These are phyloP conservation scores for Saccharata proteae DNA, from an alignment of 2,329 filamentous ascomycete species.

Conservation along the genomic window DNA sequence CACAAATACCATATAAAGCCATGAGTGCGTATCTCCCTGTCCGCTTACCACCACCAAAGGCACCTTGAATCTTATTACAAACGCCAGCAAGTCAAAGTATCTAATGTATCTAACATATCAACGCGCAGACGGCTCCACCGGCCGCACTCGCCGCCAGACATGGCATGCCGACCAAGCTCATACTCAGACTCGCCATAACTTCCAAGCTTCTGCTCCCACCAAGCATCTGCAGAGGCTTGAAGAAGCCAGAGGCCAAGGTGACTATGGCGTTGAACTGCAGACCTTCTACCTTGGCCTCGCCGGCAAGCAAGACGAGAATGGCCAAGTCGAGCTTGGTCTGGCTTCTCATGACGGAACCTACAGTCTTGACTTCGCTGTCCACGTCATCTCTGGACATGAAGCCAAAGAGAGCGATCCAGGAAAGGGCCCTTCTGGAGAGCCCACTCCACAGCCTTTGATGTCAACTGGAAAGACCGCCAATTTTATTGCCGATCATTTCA, in stretches of 20 bases:
- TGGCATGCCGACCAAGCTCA: neutral
- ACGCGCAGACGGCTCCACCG: too few species aligned
- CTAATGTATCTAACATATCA: too few species aligned
- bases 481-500: constrained; percentile 45
- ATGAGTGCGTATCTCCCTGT: too few species aligned
- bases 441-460: constrained; percentile 4
- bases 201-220: constrained; percentile 16
- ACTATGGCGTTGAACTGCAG: constrained; percentile 14
- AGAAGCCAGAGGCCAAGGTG: constrained; percentile 11
- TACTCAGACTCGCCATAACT: constrained; percentile 16
- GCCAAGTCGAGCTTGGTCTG: constrained; percentile 48
- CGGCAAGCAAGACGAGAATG: constrained; percentile 38
- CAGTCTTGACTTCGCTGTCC: constrained; percentile 58
- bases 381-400: constrained; percentile 34
- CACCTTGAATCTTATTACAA: too few species aligned
- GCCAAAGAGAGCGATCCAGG: constrained; percentile 13
- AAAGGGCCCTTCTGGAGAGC: constrained; percentile 9
- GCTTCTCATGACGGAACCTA: constrained; percentile 66
- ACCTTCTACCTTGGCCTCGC: constrained; percentile 51
- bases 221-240: constrained; percentile 13
- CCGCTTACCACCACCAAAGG: too few species aligned
- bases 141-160: neutral
- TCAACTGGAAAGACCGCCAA: constrained; percentile 11
- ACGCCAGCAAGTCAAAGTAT: too few species aligned
- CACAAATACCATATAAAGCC: too few species aligned